Base-by-base conservation (phyloP, 176 grass and related monocot species). In the Oryza longistaminata region DNA sequence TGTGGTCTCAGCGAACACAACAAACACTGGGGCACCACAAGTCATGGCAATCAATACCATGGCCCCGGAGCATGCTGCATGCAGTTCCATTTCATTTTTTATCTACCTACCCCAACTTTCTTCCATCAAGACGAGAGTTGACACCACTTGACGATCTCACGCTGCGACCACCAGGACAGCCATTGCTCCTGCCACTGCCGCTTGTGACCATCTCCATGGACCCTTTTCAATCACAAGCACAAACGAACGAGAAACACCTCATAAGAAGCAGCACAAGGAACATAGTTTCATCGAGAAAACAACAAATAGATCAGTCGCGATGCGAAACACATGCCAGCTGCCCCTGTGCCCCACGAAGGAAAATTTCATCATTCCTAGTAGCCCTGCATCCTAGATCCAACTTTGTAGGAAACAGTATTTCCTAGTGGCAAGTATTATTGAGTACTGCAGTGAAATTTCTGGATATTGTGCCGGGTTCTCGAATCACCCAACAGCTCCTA, bases 171-270 rank as follows among this genome's bases (percentile, higher is more conserved):
- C 53, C 65, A 86, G 44, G 65, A 77, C 9, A 43, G 83, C 70
- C 6, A 40, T 34, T 17, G 75, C 75, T 33, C 31, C 81, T 26
- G 88, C 78, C 52, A 53, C 66, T 10, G 72, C 78, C 40, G 88
- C 72, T 25, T 72, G 88, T 71, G 55, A 66, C 78, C 88, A 90
- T 70, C 61, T 66, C 55, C 72, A 43, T 66, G 43, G 39, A 74
- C 22, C 12, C 83, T 83, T 85, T 62, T 78, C 13, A 24, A 73
- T 35, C 66, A 86, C 12, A 86, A 5, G 35, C 31, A 43, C 55
- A 88, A 83, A 88, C 80, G 39, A 50, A 78, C 42, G 2, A 83
- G 40, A 61, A 49, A 29, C 27, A 6, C 66, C 42, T 71, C 79
- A 25, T 81, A 31, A 89, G 70, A 61, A 79, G 44, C 11, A 53